Percentiles rank a stretch among this genome's conserved stretches.
Conservation (phyloP, 768 basidiomycete genomes). For the Mrakia gelida region DNA sequence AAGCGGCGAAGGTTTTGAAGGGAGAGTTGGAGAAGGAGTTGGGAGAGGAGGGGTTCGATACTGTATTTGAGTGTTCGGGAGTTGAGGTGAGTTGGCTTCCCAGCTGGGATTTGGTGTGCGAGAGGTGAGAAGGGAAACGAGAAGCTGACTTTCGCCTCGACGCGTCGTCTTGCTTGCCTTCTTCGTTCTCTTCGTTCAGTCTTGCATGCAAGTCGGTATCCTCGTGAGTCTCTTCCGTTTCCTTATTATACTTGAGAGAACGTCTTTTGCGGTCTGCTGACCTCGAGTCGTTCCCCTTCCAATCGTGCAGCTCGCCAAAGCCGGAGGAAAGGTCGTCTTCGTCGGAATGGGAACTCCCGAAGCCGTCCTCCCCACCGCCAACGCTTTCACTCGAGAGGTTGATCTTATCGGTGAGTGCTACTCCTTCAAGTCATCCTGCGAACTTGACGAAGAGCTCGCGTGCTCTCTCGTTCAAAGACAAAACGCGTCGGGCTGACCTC, state of each 20-base stretch:
- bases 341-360: conserved; percentile 92
- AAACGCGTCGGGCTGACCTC: too few species aligned
- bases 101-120: neutral
- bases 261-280: neutral
- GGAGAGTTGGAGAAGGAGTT: conserved; percentile 55
- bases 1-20: conserved; percentile 39
- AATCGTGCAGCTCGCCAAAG: conserved; percentile 57
- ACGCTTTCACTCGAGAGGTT: conserved; percentile 74
- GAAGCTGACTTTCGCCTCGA: neutral
- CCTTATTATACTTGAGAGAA: too few species aligned
- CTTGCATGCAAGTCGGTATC: conserved; percentile 57
- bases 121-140: too few species aligned
- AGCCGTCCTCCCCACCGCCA: conserved; percentile 71
- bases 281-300: conserved; percentile 40
- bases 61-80: conserved; percentile 93
- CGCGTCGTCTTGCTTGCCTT: neutral
- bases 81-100: conserved; percentile 87
- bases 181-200: conserved; percentile 7
- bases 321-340: conserved; percentile 86
- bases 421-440: neutral
- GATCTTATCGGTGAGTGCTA: conserved; percentile 75
- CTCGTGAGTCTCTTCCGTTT: conserved; percentile 62
- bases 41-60: conserved; percentile 70
- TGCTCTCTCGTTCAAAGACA: too few species aligned
- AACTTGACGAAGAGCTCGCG: neutral